These are phyloP conservation scores for Drechslerella stenobrocha DNA, from an alignment of 2,329 filamentous ascomycete species.

Conservation along the genomic window DNA sequence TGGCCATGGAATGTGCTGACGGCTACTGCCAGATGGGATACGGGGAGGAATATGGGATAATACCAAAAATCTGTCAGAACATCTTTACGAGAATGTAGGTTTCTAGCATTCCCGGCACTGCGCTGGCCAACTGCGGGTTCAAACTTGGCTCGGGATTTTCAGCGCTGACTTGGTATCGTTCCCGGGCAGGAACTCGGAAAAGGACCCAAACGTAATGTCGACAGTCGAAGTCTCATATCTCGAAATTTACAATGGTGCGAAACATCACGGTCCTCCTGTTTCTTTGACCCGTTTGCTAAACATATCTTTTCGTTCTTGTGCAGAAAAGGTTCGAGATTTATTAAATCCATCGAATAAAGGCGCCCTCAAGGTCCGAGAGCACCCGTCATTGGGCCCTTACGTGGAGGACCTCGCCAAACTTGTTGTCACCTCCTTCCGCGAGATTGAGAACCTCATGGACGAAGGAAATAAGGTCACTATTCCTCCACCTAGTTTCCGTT, in stretches of 20 bases:
- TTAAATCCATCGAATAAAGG: conserved; percentile 94
- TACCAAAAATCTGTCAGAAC: conserved; percentile 93
- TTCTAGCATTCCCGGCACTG: too few relatives aligned
- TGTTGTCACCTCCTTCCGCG: conserved; percentile 86
- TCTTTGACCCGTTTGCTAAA: conserved; percentile 14
- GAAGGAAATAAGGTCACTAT: conserved; percentile 79
- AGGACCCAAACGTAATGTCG: conserved; percentile 76
- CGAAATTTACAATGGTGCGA: conserved; percentile 82
- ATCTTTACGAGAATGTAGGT: conserved; percentile 84
- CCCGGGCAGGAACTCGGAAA: conserved; percentile 61
- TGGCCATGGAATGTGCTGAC: conserved; percentile 20
- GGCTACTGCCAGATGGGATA: conserved; percentile 77
- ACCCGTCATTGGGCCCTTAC: conserved; percentile 95
- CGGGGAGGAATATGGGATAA: conserved; percentile 91
- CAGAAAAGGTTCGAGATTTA: conserved; percentile 87
- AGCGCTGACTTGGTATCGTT: conserved; percentile 27
- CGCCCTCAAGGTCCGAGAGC: conserved; percentile 94
- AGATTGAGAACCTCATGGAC: conserved; percentile 98
- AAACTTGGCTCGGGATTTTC: background rate
- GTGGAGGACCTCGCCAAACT: conserved; percentile 97
- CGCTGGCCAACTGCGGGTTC: background rate
- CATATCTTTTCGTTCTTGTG: background rate
- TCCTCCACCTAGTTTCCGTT: background rate
- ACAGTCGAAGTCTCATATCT: conserved; percentile 98
- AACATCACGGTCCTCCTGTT: conserved; percentile 1